Percentiles rank a stretch among this genome's conserved stretches.
These are phyloP conservation scores for Kwoniella shivajii DNA, from an alignment of 1,284 basidiomycete species.

Conservation along the genomic window DNA sequence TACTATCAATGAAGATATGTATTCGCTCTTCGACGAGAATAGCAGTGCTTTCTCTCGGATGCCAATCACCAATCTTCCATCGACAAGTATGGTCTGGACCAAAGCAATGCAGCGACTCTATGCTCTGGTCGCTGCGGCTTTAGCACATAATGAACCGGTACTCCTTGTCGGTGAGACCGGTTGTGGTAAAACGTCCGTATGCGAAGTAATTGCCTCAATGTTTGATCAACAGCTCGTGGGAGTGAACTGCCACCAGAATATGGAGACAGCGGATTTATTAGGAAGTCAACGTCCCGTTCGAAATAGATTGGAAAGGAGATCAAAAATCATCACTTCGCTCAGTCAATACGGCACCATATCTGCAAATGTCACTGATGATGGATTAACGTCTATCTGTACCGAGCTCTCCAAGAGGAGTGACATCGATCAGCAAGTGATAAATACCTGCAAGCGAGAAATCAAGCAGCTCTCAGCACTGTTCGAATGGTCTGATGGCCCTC, in stretches of 20 bases:
- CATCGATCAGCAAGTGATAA: slow-evolving; percentile 21
- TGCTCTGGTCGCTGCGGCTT: slow-evolving; percentile 75
- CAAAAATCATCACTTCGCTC: slow-evolving; percentile 44
- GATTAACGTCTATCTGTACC: slow-evolving; percentile 23
- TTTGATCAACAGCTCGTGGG: slow-evolving; percentile 67
- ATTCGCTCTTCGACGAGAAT: slow-evolving; percentile 62
- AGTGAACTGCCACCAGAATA: slow-evolving; percentile 98
- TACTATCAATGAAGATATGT: slow-evolving; percentile 74
- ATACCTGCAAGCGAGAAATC: slow-evolving; percentile 45
- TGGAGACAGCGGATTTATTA: slow-evolving; percentile 97
- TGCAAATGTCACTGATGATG: slow-evolving; percentile 30
- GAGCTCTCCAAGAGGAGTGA: slow-evolving; percentile 21
- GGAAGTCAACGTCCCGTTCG: slow-evolving; percentile 93
- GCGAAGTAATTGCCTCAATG: slow-evolving; percentile 80
- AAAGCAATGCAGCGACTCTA: slow-evolving; percentile 89
- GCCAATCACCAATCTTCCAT: slow-evolving; percentile 31
- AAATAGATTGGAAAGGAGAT: slow-evolving; percentile 64
- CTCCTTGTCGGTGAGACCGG: slow-evolving; percentile 98
- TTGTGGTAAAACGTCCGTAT: slow-evolving; percentile 95
- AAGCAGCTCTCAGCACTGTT: slow-evolving; percentile 71
- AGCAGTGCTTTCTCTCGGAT: slow-evolving; percentile 51
- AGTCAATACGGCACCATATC: slow-evolving; percentile 38
- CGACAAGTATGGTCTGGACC: slow-evolving; percentile 77
- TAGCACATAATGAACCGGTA: slow-evolving; percentile 91
- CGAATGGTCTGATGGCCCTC: slow-evolving; percentile 94